Percentiles rank a stretch among this genome's conserved stretches.
phyloP scores from a whole-genome alignment of 345 rosid genomes.

The Rhizophora apiculata region DNA sequence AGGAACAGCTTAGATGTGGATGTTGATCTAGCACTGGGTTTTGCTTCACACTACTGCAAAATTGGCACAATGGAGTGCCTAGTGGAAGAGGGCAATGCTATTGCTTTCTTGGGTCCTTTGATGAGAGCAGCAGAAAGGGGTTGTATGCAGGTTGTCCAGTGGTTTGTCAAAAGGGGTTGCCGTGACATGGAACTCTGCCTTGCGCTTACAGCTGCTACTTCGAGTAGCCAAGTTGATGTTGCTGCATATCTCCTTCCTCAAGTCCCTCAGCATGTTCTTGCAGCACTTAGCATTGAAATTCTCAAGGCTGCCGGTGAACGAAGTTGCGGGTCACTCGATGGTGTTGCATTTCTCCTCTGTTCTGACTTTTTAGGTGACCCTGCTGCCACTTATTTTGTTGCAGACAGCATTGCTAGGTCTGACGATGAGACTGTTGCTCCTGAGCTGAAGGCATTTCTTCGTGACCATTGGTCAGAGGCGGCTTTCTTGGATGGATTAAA shows the following conservation, averaged over 20 bases:
- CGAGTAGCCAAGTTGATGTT: slow-evolving; percentile 80
- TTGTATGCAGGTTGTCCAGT: slow-evolving; percentile 87
- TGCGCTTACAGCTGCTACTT: slow-evolving; percentile 94
- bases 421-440: slow-evolving; percentile 78
- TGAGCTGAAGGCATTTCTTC: slow-evolving; percentile 65
- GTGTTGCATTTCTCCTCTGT: slow-evolving; percentile 84
- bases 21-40: slow-evolving; percentile 88
- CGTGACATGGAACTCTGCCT: slow-evolving; percentile 95
- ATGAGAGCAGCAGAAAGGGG: slow-evolving; percentile 99
- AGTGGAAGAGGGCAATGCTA: slow-evolving; percentile 95
- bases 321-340: slow-evolving; percentile 81
- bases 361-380: slow-evolving; percentile 91
- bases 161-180: slow-evolving; percentile 89
- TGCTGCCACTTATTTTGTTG: slow-evolving; percentile 72
- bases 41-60: slow-evolving; percentile 90
- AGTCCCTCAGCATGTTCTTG: slow-evolving; percentile 82
- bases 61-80: slow-evolving; percentile 95
- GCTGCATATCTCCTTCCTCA: slow-evolving; percentile 89
- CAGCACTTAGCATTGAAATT: slow-evolving; percentile 88
- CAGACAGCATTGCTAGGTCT: slow-evolving; percentile 84
- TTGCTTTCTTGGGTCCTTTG: slow-evolving; percentile 85
- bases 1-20: slow-evolving; percentile 97
- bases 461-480: slow-evolving; percentile 88
- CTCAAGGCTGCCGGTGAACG: slow-evolving; percentile 95
- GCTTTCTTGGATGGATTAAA: slow-evolving; percentile 71